Evolutionary conservation across 2,329 filamentous ascomycete genomes (phyloP).

Genomic region (Pseudogymnoascus sp.): DNA sequence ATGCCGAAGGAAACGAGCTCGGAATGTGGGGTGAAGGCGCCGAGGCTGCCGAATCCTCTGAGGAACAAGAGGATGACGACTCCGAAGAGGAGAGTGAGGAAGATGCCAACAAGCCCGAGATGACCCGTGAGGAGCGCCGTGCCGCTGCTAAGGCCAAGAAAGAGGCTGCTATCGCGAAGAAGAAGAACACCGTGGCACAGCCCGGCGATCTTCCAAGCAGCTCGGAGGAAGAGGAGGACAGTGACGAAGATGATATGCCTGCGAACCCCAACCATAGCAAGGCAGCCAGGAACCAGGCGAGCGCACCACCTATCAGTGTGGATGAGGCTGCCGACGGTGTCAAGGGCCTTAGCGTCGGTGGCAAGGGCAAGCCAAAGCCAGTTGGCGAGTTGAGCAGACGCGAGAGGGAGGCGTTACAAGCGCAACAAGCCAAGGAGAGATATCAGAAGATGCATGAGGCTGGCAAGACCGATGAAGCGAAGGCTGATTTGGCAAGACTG

Average conservation of each 20-base stretch:
- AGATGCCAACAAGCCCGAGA: conserved; percentile 40
- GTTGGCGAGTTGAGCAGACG: conserved; percentile 52
- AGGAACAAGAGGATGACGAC: conserved; percentile 45
- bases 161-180: conserved; percentile 73
- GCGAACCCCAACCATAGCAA: conserved; percentile 90
- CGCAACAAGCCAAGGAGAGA: conserved; percentile 77
- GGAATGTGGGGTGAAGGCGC: conserved; percentile 57
- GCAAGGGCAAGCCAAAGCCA: conserved; percentile 34
- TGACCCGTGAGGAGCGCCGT: conserved; percentile 82
- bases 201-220: conserved; percentile 79
- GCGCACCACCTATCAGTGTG: conserved; percentile 33
- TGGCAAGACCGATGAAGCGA: conserved; percentile 94
- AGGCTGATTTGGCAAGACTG: conserved; percentile 78
- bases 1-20: conserved; percentile 80
- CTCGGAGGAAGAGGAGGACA: conserved; percentile 50
- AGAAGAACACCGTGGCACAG: conserved; percentile 62
- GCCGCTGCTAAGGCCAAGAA: conserved; percentile 85
- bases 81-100: conserved; percentile 41
- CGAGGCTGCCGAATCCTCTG: conserved; percentile 40
- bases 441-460: conserved; percentile 89
- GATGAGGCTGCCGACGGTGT: conserved; percentile 47
- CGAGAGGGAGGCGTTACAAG: conserved; percentile 74
- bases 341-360: conserved; percentile 43
- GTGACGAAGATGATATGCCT: conserved; percentile 57
- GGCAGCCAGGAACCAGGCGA: conserved; percentile 54